A percentile compares a stretch with the other conserved stretches of the same genome.
These are phyloP conservation scores for Calocybe indica DNA, from an alignment of 768 basidiomycete genomes.

Conservation along the genomic window DNA sequence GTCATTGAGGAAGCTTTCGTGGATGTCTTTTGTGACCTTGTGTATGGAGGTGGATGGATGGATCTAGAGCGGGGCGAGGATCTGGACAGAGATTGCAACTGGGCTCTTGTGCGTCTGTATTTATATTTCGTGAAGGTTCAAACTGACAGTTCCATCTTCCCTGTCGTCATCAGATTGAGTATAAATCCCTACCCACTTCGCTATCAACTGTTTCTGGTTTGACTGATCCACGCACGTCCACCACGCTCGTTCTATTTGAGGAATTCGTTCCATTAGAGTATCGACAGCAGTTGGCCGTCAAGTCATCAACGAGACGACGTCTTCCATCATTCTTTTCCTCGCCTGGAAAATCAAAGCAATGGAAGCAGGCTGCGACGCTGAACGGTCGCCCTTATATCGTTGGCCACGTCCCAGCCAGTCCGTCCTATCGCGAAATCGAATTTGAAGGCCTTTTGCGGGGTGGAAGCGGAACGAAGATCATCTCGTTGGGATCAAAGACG, in stretches of 20 bases:
- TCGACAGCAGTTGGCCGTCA: slow-evolving; percentile 63
- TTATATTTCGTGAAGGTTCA: background rate
- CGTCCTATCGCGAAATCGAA: slow-evolving; percentile 59
- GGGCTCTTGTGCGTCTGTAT: slow-evolving; percentile 69
- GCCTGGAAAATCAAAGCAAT: slow-evolving; percentile 47
- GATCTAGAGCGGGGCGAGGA: slow-evolving; percentile 69
- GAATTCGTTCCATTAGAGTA: slow-evolving; percentile 92
- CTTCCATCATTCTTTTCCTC: slow-evolving; percentile 66
- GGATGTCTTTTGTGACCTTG: slow-evolving; percentile 77
- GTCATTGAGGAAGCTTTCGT: slow-evolving; percentile 88
- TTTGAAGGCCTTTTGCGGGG: slow-evolving; percentile 72
- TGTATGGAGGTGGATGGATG: slow-evolving; percentile 84
- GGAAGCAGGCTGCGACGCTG: slow-evolving; percentile 80
- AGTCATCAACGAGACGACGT: slow-evolving; percentile 46
- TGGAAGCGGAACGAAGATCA: slow-evolving; percentile 39
- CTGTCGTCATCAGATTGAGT: slow-evolving; percentile 60
- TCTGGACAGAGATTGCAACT: slow-evolving; percentile 82
- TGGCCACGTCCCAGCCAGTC: slow-evolving; percentile 50
- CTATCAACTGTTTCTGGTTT: slow-evolving; percentile 27
- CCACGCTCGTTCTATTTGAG: slow-evolving; percentile 79
- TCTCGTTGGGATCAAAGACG: slow-evolving; percentile 27
- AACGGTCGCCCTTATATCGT: slow-evolving; percentile 74
- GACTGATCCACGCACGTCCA: slow-evolving; percentile 65
- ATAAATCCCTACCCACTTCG: slow-evolving; percentile 62
- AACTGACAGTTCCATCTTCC: background rate